Evolutionary conservation across 441 rosid species (phyloP).

Genomic region (Iberis amara): DNA sequence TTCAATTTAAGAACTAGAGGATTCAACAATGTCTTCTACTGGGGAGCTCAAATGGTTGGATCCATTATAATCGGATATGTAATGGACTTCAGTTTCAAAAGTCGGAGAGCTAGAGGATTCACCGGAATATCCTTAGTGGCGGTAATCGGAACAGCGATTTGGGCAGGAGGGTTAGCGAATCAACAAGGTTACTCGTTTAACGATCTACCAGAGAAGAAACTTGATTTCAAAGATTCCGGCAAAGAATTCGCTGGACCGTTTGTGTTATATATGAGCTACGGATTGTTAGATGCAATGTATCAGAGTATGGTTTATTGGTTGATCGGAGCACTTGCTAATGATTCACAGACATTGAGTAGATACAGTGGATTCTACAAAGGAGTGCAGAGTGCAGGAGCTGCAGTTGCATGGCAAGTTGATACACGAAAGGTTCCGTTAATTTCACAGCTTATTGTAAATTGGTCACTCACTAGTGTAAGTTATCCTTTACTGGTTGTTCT

Average conservation of each 20-base stretch:
- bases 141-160: slow-evolving; percentile 35
- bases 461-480: slow-evolving; percentile 43
- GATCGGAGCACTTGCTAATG: slow-evolving; percentile 48
- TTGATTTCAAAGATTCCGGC: slow-evolving; percentile 45
- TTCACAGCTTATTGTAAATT: slow-evolving; percentile 36
- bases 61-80: slow-evolving; percentile 34
- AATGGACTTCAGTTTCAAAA: slow-evolving; percentile 44
- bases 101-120: slow-evolving; percentile 38
- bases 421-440: slow-evolving; percentile 37
- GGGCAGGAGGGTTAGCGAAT: slow-evolving; percentile 49
- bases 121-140: slow-evolving; percentile 40
- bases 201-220: slow-evolving; percentile 27
- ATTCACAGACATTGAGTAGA: slow-evolving; percentile 49
- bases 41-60: slow-evolving; percentile 42
- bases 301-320: slow-evolving; percentile 56
- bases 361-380: slow-evolving; percentile 52
- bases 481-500: slow-evolving; percentile 44
- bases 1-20: slow-evolving; percentile 46
- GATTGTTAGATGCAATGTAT: slow-evolving; percentile 52
- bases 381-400: slow-evolving; percentile 53
- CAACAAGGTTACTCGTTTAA: slow-evolving; percentile 33
- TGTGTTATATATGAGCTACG: slow-evolving; percentile 40
- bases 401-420: slow-evolving; percentile 54
- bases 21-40: slow-evolving; percentile 43
- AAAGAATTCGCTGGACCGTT: slow-evolving; percentile 38